Conservation (phyloP, 257 asterid species). For the Anisodus tanguticus region DNA sequence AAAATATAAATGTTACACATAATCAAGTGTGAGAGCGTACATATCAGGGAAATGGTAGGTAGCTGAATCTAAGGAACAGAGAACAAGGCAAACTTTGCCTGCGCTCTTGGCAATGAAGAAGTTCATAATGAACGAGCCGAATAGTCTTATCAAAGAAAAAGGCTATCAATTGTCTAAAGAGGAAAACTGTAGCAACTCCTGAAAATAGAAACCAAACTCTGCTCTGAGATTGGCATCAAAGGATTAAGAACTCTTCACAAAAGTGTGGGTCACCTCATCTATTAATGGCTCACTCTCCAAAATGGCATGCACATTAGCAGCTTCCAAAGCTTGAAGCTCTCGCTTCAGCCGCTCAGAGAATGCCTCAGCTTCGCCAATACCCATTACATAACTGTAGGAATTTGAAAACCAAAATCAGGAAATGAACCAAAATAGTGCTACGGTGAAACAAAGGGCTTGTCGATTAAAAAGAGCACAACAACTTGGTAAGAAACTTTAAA, state of each 20-base stretch:
- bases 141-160: background rate
- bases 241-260: conserved; percentile 26
- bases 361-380: conserved; percentile 97
- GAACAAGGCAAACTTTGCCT: conserved; percentile 12
- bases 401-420: conserved; percentile 30
- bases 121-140: background rate
- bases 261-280: conserved; percentile 56
- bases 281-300: conserved; percentile 91
- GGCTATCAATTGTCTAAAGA: conserved; percentile 5
- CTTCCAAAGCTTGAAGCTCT: conserved; percentile 98
- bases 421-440: conserved; percentile 9
- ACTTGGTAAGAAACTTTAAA: background rate
- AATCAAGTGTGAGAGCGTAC: background rate
- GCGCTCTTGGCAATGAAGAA: background rate
- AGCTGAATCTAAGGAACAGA: background rate
- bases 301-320: conserved; percentile 98
- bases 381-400: conserved; percentile 92
- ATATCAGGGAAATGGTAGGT: conserved; percentile 6
- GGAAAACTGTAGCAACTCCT: conserved; percentile 35
- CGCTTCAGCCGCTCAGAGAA: conserved; percentile 96
- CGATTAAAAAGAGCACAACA: background rate
- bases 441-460: conserved; percentile 24
- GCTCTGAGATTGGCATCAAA: conserved; percentile 3
- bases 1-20: conserved; percentile 23
- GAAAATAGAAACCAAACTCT: conserved; percentile 15